phyloP scores from a whole-genome alignment of 768 basidiomycete species.

The Scleroderma bovista region DNA sequence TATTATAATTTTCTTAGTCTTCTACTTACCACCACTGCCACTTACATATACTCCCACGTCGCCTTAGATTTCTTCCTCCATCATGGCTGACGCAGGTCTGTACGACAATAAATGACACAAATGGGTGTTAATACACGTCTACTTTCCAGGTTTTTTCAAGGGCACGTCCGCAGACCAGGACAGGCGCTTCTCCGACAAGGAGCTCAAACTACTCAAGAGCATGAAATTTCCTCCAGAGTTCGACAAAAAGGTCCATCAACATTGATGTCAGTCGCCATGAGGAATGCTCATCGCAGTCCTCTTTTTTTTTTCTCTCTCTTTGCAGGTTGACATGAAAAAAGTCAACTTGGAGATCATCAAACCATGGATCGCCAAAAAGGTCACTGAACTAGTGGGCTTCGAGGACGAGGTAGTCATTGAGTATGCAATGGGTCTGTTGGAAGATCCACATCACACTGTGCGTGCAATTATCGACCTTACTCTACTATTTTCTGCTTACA shows the following conservation, averaged over 20 bases:
- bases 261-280: background rate
- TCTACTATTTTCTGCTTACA: background rate
- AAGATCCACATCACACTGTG: slow-evolving; percentile 81
- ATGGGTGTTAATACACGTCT: slow-evolving; percentile 5
- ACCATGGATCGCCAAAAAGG: slow-evolving; percentile 94
- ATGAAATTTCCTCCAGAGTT: slow-evolving; percentile 92
- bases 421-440: slow-evolving; percentile 91
- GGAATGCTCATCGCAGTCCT: background rate
- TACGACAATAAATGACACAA: slow-evolving; percentile 18
- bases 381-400: slow-evolving; percentile 83
- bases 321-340: slow-evolving; percentile 89
- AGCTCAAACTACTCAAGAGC: slow-evolving; percentile 77
- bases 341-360: slow-evolving; percentile 89
- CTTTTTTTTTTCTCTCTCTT: too few species aligned
- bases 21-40: too few species aligned
- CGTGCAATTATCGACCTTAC: slow-evolving; percentile 18
- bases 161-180: slow-evolving; percentile 90
- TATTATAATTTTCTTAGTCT: too few species aligned
- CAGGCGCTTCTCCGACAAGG: slow-evolving; percentile 92
- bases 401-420: slow-evolving; percentile 98
- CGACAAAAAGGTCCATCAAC: slow-evolving; percentile 64
- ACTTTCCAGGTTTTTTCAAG: slow-evolving; percentile 70
- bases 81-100: slow-evolving; percentile 61
- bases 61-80: background rate
- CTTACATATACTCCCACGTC: background rate